Conservation (phyloP, 306 rosid genomes). For the Vigna hirtella region DNA sequence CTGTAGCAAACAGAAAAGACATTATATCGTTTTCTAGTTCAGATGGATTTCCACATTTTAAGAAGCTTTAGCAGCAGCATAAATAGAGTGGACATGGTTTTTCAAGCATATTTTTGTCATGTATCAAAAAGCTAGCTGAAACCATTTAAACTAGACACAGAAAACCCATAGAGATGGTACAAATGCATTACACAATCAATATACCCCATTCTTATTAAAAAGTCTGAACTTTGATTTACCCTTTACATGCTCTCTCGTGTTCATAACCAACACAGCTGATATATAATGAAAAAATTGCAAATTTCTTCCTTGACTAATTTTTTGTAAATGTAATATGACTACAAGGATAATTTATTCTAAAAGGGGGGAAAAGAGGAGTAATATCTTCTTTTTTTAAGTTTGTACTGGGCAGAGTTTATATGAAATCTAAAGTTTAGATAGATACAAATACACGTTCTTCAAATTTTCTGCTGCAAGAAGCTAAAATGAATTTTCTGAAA, state of each 20-base stretch:
- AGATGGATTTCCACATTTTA: conserved; percentile 33
- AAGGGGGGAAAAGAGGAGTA: background rate
- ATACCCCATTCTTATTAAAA: background rate
- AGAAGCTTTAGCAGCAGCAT: conserved; percentile 20
- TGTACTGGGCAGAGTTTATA: conserved; percentile 13
- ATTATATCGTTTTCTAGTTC: conserved; percentile 32
- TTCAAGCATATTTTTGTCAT: conserved; percentile 21
- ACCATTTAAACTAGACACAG: conserved; percentile 26
- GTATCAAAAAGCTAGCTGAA: background rate
- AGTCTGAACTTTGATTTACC: background rate
- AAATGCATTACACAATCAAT: conserved; percentile 12
- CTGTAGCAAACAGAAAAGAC: conserved; percentile 53
- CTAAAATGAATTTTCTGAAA: background rate
- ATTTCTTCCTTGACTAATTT: conserved; percentile 57
- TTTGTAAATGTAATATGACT: conserved; percentile 44
- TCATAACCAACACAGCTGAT: background rate
- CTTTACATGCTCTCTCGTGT: background rate
- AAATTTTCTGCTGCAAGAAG: background rate
- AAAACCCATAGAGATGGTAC: background rate
- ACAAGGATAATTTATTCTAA: background rate
- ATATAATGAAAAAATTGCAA: background rate
- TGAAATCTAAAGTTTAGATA: background rate
- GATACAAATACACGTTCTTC: background rate
- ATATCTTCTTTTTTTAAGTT: background rate
- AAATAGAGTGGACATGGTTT: conserved; percentile 17